Conservation (phyloP, 305 asterid genomes). For the Lippia alba region DNA sequence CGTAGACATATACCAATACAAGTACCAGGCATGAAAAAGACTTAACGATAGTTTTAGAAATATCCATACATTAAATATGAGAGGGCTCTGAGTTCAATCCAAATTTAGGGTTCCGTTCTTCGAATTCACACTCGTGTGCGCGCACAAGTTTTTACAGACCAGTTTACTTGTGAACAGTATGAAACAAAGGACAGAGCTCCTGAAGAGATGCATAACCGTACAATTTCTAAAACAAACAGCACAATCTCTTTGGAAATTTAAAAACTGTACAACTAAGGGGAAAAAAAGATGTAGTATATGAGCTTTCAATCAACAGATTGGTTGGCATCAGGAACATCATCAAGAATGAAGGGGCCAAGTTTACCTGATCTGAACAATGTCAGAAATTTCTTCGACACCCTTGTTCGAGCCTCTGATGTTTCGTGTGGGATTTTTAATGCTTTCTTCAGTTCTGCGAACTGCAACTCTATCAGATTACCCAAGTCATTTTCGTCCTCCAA, state of each 20-base stretch:
- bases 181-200: too few species aligned
- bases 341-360: constrained; percentile 88
- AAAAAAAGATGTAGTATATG: background rate
- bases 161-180: background rate
- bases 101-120: too few species aligned
- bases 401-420: constrained; percentile 79
- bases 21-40: too few species aligned
- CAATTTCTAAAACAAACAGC: too few species aligned
- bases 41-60: too few species aligned
- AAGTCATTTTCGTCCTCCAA: constrained; percentile 78
- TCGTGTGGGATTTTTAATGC: constrained; percentile 78
- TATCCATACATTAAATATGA: too few species aligned
- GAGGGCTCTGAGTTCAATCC: too few species aligned
- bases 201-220: too few species aligned
- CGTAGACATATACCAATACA: too few species aligned
- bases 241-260: too few species aligned
- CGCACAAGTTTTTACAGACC: background rate
- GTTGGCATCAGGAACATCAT: constrained; percentile 64
- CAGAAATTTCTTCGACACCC: constrained; percentile 78
- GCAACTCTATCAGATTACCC: constrained; percentile 71
- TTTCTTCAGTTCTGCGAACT: constrained; percentile 73
- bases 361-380: constrained; percentile 82
- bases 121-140: too few species aligned
- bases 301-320: constrained; percentile 35
- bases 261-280: too few species aligned